Evolutionary conservation across 208 protist species (phyloP).

Genomic region (Phytomonas sp.): DNA sequence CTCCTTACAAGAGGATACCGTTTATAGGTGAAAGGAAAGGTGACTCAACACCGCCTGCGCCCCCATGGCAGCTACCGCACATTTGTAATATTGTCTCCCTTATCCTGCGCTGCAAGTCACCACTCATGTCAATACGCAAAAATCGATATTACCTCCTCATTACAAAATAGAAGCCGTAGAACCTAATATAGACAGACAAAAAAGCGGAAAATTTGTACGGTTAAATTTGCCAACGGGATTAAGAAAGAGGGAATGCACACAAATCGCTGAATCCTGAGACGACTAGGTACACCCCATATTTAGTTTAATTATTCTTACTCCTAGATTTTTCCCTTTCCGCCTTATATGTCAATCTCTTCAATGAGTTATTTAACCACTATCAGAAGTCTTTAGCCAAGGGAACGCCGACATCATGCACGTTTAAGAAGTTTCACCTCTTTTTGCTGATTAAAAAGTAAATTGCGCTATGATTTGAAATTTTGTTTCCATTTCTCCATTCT

Average conservation of each 20-base stretch:
- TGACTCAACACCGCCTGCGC: background rate
- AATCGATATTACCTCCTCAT: background rate
- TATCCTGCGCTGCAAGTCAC: background rate
- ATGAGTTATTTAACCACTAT: background rate
- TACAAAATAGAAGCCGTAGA: background rate
- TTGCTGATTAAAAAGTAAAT: background rate
- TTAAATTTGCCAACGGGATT: background rate
- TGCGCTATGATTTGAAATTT: background rate
- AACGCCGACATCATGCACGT: background rate
- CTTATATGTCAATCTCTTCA: background rate
- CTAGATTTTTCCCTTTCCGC: background rate
- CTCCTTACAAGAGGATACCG: background rate
- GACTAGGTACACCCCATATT: background rate
- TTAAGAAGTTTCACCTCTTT: background rate
- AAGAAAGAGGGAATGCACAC: background rate
- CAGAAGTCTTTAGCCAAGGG: background rate
- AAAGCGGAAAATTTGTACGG: background rate
- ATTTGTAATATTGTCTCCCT: background rate
- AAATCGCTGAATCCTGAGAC: background rate
- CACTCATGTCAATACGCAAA: background rate
- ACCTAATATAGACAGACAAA: background rate
- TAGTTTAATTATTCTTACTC: background rate
- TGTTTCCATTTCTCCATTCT: too few species aligned
- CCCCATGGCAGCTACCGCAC: background rate
- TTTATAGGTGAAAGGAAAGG: background rate